Conservation (phyloP, 1,139 yeast genomes). For the Yamadazyma taylorii region DNA sequence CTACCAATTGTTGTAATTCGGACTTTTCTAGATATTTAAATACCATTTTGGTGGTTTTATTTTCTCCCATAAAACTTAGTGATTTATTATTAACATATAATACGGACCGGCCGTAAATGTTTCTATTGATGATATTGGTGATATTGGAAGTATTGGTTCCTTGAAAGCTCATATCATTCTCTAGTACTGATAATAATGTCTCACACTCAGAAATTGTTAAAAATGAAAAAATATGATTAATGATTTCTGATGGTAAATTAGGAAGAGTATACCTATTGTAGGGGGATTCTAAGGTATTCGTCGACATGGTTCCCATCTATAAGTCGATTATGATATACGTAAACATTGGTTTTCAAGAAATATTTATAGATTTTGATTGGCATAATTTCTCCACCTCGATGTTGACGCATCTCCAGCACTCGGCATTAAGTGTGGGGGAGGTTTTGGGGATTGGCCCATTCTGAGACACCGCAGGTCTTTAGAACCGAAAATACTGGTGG, state of each 20-base stretch:
- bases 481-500: too few relatives aligned
- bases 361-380: neutral
- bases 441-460: neutral
- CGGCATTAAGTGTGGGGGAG: neutral
- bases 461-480: too few relatives aligned
- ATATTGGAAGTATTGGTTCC: neutral
- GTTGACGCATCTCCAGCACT: too few relatives aligned
- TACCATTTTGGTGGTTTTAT: constrained; percentile 8
- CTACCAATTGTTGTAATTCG: constrained; percentile 5
- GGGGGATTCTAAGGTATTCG: too few relatives aligned
- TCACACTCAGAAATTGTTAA: constrained; percentile 17
- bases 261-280: constrained; percentile 3
- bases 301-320: too few relatives aligned
- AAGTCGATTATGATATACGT: too few relatives aligned
- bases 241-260: constrained; percentile 16
- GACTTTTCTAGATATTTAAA: constrained; percentile 13
- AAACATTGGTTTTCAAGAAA: too few relatives aligned
- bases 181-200: constrained; percentile 3
- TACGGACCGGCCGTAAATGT: constrained; percentile 17
- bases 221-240: constrained; percentile 15
- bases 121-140: constrained; percentile 4
- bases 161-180: too few relatives aligned
- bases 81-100: constrained; percentile 10
- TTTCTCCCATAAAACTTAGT: constrained; percentile 4
- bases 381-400: too few relatives aligned